Base-by-base conservation (phyloP, 257 asterid species). In the Marsdenia floribunda region DNA sequence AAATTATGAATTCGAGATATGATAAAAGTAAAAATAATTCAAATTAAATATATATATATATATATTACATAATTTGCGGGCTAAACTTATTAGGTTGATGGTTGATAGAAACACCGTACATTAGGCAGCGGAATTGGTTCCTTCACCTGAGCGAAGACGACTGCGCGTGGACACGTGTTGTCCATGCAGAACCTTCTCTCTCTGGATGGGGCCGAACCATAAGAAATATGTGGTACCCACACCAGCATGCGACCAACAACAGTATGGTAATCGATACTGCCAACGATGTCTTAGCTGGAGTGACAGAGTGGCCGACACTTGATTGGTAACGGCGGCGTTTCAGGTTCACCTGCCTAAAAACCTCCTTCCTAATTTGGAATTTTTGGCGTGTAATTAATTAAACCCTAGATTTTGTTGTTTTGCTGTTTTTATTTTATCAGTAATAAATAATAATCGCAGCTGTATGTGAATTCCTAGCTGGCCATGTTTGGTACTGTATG, bases 121-220 rank as follows among this genome's bases (percentile, higher is more conserved):
- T 19, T 19, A 54, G 26, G 24, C 60, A 54, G 16, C 0, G 2
- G 12, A 44, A 44, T 8, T 44, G 13, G 49, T 44, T 6, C 49
- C 49, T 8, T 59, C 18, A 24, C 38, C 69, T 64, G 14, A 52
- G 49, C 3, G 0, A 4, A 33, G 50, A 18, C 29, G 50, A 38
- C 70, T 37, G 15, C 26, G 54, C 19, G 70, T 38, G 52, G 71
- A 66, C 71, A 19, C 71, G 71, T 66, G 71, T 66, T 66, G 16
- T 38, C 71, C 71, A 66, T 66, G 71, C 71, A 66, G 37, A 66
- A 35, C 19, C 10, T 6, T 0, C 24, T 44, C 49, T 44, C 12
- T 44, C 12, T 40, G 46, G 24, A 55, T 54, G 60, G 60, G 60
- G 1, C 60, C 60, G 10, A 21, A 2, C 60, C n/a, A 2, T 4